These are phyloP conservation scores for Mortierella claussenii DNA, from an alignment of 192 early-diverging fungal species.

Conservation along the genomic window DNA sequence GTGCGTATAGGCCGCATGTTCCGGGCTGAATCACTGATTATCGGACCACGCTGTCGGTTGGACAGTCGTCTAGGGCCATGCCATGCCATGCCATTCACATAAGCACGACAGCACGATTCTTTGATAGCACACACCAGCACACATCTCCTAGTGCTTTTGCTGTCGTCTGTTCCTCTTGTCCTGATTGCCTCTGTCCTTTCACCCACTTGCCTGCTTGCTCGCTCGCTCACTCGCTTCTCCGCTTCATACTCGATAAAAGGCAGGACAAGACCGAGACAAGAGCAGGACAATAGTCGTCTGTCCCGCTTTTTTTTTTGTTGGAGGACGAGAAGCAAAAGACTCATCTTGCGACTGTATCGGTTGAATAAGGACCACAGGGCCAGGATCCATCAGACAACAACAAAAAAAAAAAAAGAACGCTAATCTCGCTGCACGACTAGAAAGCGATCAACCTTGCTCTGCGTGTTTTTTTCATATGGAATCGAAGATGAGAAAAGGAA, in stretches of 20 bases:
- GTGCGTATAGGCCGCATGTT: too few species aligned
- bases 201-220: too few species aligned
- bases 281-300: neutral
- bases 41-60: too few species aligned
- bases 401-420: neutral
- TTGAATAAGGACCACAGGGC: constrained; percentile 12
- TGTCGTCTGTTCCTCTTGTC: too few species aligned
- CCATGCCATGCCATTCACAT: too few species aligned
- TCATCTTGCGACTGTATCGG: neutral
- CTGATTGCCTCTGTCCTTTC: constrained; percentile 19
- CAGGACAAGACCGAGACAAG: constrained; percentile 13
- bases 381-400: too few species aligned
- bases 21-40: too few species aligned
- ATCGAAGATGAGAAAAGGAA: neutral
- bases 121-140: neutral
- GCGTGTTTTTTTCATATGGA: constrained; percentile 32
- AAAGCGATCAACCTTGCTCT: too few species aligned
- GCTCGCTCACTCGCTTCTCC: too few species aligned
- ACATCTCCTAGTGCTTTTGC: too few species aligned
- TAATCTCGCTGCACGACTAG: neutral
- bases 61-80: too few species aligned
- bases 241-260: constrained; percentile 11
- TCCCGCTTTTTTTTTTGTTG: constrained; percentile 10
- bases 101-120: too few species aligned
- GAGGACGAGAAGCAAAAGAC: neutral